Evolutionary conservation across 208 protist genomes (phyloP).

Genomic region (Leishmania major): DNA sequence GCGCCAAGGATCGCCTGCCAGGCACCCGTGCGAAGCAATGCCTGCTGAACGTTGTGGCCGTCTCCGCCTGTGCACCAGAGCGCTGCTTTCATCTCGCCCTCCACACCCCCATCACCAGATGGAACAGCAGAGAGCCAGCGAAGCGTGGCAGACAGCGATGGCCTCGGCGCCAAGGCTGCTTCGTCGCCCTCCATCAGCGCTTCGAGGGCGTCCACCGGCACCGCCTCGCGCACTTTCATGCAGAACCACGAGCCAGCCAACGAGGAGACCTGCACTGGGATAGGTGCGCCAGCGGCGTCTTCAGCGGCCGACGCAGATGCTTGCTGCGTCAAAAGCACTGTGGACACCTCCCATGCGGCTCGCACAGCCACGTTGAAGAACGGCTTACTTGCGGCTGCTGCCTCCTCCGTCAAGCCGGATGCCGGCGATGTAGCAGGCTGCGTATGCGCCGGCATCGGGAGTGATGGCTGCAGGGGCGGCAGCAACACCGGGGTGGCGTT

Average conservation of each 20-base stretch:
- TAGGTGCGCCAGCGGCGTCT: background rate
- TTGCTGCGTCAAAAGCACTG: constrained; percentile 11
- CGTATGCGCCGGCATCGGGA: background rate
- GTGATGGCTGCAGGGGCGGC: background rate
- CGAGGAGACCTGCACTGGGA: constrained; percentile 6
- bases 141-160: constrained; percentile 1
- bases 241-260: constrained; percentile 27
- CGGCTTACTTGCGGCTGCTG: constrained; percentile 6
- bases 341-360: constrained; percentile 27
- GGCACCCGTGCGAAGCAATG: constrained; percentile 28
- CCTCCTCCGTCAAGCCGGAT: background rate
- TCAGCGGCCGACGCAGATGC: background rate
- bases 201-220: constrained; percentile 21
- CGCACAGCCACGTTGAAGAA: constrained; percentile 25
- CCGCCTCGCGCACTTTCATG: constrained; percentile 22
- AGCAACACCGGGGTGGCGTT: background rate
- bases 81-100: background rate
- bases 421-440: background rate
- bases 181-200: background rate
- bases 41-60: constrained; percentile 17
- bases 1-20: constrained; percentile 43
- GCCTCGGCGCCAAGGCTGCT: background rate
- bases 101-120: background rate
- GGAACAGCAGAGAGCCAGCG: constrained; percentile 16
- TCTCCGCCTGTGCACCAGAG: background rate